Evolutionary conservation across 1,284 basidiomycete genomes (phyloP).

Genomic region (Boletus sp.): DNA sequence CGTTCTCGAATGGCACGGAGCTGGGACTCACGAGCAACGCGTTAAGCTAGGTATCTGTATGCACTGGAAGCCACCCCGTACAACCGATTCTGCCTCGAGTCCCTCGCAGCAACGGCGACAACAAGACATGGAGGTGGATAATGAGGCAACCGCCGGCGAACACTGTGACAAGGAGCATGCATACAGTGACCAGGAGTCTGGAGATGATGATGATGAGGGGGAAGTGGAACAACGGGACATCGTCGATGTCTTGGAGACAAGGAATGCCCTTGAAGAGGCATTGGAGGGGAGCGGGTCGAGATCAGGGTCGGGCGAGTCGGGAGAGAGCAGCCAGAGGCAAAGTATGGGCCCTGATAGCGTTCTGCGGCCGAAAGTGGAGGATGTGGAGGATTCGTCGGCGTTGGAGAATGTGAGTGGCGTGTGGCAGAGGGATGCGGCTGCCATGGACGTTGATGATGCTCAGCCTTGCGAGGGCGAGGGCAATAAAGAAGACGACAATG

Average conservation of each 20-base stretch:
- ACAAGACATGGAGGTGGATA: slow-evolving; percentile 33
- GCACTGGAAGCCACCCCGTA: slow-evolving; percentile 53
- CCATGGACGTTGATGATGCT: slow-evolving; percentile 37
- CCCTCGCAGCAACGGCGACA: slow-evolving; percentile 26
- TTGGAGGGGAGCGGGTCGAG: slow-evolving; percentile 38
- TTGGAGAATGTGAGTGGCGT: slow-evolving; percentile 34
- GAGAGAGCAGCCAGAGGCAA: slow-evolving; percentile 32
- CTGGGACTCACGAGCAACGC: slow-evolving; percentile 61
- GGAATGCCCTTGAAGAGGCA: slow-evolving; percentile 47
- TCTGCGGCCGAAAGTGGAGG: slow-evolving; percentile 57
- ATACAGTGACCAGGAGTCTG: slow-evolving; percentile 51
- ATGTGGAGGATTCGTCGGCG: slow-evolving; percentile 54
- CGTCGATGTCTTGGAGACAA: slow-evolving; percentile 54
- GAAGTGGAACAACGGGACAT: slow-evolving; percentile 50
- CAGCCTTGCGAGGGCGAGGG: slow-evolving; percentile 31
- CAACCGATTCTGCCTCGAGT: slow-evolving; percentile 17
- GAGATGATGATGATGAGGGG: slow-evolving; percentile 58
- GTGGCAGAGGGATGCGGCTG: slow-evolving; percentile 24
- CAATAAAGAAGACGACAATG: slow-evolving; percentile 32
- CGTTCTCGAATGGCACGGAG: slow-evolving; percentile 85
- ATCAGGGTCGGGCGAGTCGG: slow-evolving; percentile 28
- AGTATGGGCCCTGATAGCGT: slow-evolving; percentile 31
- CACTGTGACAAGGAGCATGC: slow-evolving; percentile 26
- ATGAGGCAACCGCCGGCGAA: slow-evolving; percentile 23
- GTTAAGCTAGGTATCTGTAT: slow-evolving; percentile 65